Conservation (phyloP, 441 rosid genomes). For the Isatis lusitanica region DNA sequence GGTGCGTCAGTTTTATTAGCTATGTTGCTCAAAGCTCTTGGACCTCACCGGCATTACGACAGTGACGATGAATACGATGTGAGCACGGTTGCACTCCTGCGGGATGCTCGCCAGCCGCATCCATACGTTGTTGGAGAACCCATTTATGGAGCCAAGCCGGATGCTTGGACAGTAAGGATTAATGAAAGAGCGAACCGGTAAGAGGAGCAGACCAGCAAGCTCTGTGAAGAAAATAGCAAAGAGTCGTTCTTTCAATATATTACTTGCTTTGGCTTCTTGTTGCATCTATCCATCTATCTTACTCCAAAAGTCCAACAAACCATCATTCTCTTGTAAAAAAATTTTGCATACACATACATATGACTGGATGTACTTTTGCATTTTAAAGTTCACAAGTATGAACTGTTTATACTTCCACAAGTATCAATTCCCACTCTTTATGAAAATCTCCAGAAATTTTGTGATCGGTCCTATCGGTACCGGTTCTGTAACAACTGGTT, state of each 20-base stretch:
- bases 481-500: conserved; percentile 1
- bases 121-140: conserved; percentile 70
- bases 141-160: conserved; percentile 52
- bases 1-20: conserved; percentile 64
- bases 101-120: conserved; percentile 49
- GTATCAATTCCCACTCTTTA: neutral
- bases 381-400: no score
- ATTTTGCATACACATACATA: neutral
- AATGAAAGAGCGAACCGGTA: conserved; percentile 48
- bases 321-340: conserved; percentile 12
- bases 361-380: neutral
- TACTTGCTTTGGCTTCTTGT: conserved; percentile 6
- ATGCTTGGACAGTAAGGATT: conserved; percentile 55
- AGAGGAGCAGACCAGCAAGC: conserved; percentile 24
- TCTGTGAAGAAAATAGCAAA: neutral
- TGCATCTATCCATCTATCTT: neutral
- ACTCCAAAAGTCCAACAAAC: conserved; percentile 1
- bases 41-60: conserved; percentile 63
- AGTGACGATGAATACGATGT: conserved; percentile 68
- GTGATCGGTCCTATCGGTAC: neutral
- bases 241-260: neutral
- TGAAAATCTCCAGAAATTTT: neutral
- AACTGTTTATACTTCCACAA: neutral
- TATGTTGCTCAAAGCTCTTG: conserved; percentile 68
- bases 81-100: conserved; percentile 63